Evolutionary conservation across 345 rosid genomes (phyloP), one percentile per base, ranked within the genome.

Genomic region (Gossypium ekmanianum): DNA sequence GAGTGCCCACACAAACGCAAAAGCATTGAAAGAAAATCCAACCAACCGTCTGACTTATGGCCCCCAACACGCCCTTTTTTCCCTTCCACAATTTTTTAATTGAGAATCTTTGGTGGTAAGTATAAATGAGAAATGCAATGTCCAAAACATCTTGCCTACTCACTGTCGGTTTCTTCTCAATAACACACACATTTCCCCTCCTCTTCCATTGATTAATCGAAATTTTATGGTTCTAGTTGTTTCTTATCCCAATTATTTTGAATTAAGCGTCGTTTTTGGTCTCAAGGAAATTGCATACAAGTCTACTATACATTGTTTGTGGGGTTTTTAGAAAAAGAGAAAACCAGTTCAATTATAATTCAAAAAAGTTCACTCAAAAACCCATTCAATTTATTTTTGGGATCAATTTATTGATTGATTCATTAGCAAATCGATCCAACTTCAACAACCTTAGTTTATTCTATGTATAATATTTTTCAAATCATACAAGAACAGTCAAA

Each of bases 1-100:
- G 27, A 22, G 63, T 73, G 58, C 52, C 9, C 66, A 22, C 74
- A 70, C 74, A 75, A 77, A 51, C 65, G 74, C 75, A 51, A 75
- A 75, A 52, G 43, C 55, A 77, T 76, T 73, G 78, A 57, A 81
- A 73, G 85, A 83, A 83, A 79, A 85, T 77, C 83, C 90, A 86
- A 84, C 78, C 80, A 75, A 82, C 85, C 84, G 86, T 62, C 84
- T 83, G 86, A 87, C 88, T 81, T 81, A 20, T 51, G 87, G 75
- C 62, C 91, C 91, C 91, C 83, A 67, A 61, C 11, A 13, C 56
- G 16, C 17, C 1, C 57, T 48, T 34, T 34, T 34, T 5, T 67
- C 13, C 59, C 56, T 12, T 69, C 10, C 12, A 56, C 11, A 34
- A 57, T 43, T 47, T 51, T 39, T 9, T 79, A 11, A 63, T 48